Percentiles rank a stretch among this genome's conserved stretches.
phyloP scores from a whole-genome alignment of 2,329 filamentous ascomycete species.

The Hypoxylon sp. region DNA sequence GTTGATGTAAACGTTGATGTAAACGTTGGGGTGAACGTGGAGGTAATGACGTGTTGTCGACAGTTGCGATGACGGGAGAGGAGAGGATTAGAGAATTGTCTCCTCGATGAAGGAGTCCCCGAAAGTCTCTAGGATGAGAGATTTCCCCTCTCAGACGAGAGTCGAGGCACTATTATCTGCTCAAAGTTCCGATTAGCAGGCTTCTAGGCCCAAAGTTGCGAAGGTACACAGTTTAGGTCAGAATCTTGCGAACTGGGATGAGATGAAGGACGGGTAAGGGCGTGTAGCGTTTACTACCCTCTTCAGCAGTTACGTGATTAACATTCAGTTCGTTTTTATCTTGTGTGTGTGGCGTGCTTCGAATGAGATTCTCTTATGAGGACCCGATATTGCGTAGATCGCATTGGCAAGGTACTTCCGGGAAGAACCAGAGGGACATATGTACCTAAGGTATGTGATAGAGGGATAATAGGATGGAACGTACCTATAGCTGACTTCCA shows the following conservation, averaged over 20 bases:
- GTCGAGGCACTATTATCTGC: conserved; percentile 1
- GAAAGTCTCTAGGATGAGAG: background rate
- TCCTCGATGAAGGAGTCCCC: background rate
- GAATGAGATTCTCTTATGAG: background rate
- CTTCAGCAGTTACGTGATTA: background rate
- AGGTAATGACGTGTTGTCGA: conserved; percentile 57
- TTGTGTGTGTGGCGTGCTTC: background rate
- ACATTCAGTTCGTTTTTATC: background rate
- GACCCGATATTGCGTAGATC: background rate
- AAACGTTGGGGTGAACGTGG: conserved; percentile 57
- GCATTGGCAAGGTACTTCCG: background rate
- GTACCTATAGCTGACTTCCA: background rate
- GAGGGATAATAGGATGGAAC: background rate
- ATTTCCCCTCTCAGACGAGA: background rate
- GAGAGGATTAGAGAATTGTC: conserved; percentile 56
- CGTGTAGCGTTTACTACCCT: background rate
- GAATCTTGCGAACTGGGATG: background rate
- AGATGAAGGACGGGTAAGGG: background rate
- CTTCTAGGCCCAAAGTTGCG: conserved; percentile 59
- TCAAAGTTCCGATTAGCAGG: conserved; percentile 52
- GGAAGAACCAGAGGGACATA: background rate
- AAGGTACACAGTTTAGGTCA: conserved; percentile 15
- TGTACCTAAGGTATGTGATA: background rate
- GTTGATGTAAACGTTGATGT: conserved; percentile 61
- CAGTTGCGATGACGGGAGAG: conserved; percentile 59